Evolutionary conservation across 2,329 filamentous ascomycete species (phyloP), one percentile per base, ranked within the genome.

Genomic region (Penicillium decumbens): DNA sequence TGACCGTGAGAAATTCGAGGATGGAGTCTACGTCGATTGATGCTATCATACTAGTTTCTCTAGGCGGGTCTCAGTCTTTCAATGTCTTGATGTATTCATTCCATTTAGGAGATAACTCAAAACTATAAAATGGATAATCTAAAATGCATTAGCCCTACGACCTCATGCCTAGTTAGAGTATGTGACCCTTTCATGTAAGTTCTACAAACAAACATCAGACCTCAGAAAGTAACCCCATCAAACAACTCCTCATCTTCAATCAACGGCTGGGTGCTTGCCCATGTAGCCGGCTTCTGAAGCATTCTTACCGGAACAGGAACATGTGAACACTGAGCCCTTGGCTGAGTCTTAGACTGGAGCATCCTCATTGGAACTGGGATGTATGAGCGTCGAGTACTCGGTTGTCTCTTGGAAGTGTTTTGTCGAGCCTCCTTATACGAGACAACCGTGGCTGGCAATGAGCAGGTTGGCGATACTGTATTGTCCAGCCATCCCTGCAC

Each of bases 1-100:
- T 68, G 83, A 95, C 62, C 77, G 77, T 5, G 89, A 92, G 39
- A 88, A 82, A 61, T 98, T 97, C 65, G 89, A 95, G 56, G 72
- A 77, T 45, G 86, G 86, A 0, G 68, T 82, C 18, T 81, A 78
- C 55, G 70, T 70, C 40, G 68, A 61, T 47, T 66, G 47, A 62
- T 49, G 25, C 33, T 37, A 20, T 18, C 1, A 37, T 37, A 5
- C 4, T 10, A 37, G 10, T 18, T 12, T 37, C 33, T 10, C 8
- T 9, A 23, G 10, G 10, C 3, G 18, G 32, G 18, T 18, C 18
- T 33, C n/a, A n/a, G n/a, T n/a, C n/a, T n/a, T n/a, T n/a, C n/a
- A n/a, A n/a, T n/a, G n/a, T n/a, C n/a, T n/a, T n/a, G n/a, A n/a
- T n/a, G 9, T 29, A 29, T 12, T 12, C 27, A 12, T 29, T 29